Evolutionary conservation across 2,329 filamentous ascomycete genomes (phyloP), one percentile per base, ranked within the genome.

Genomic region (Elsinoe batatas): DNA sequence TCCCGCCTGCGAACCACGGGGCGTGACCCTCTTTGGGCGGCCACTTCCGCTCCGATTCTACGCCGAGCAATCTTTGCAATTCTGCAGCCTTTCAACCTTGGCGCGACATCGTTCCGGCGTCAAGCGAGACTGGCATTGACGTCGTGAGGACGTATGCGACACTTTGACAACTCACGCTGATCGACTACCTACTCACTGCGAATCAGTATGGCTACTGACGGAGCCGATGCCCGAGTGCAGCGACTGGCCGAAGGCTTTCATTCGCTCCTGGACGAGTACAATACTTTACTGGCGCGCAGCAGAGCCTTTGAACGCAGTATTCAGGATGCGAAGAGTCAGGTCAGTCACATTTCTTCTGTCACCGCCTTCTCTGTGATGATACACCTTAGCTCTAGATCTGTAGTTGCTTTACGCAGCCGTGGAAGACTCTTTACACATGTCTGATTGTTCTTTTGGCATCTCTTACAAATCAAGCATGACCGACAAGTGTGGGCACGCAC

Each of bases 371-470:
- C 59, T 53, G 69, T 74, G 73, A 75, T 73, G 71, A 74, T 65
- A 61, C 63, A 65, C 57, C 63, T 75, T 75, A 76, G 74, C 73
- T 76, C 73, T 76, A 75, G 73, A 76, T 69, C 74, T 76, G 71
- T 68, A 77, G 73, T 68, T 69, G 69, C 66, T 62, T 61, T 44
- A 55, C 44, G 69, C 69, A 65, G 69, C 70, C 60, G 62, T 75
- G 74, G 72, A 65, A 71, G 72, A 72, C 67, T 65, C 68, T 70
- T 70, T 66, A 73, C 69, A 68, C 67, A 66, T 68, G 68, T 67
- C 72, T 74, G 71, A 74, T 59, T 51, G 49, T 54, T 55, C 56
- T 43, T 57, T 37, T 57, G 37, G 30, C 6, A 33, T 15, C 5
- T 44, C 13, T 22, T 30, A 43, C 26, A 54, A 33, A 10, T 32